Evolutionary conservation across 2,329 filamentous ascomycete species (phyloP).

Genomic region (Penicillium sp.): DNA sequence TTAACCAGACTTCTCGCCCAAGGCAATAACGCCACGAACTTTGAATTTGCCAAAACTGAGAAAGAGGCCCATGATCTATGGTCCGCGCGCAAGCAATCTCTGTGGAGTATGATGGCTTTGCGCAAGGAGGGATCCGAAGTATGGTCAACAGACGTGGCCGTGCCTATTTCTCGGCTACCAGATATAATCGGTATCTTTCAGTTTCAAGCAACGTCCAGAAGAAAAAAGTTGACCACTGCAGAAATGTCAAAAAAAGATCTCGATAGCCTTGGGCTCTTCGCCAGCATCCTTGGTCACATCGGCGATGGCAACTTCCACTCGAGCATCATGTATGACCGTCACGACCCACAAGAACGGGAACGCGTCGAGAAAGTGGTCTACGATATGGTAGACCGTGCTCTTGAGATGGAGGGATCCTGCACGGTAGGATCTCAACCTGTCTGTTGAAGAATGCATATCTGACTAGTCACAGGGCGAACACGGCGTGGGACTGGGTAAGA

Average conservation of each 20-base stretch:
- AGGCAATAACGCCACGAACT: slow-evolving; percentile 50
- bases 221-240: slow-evolving; percentile 33
- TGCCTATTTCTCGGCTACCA: slow-evolving; percentile 55
- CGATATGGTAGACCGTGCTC: slow-evolving; percentile 81
- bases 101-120: slow-evolving; percentile 57
- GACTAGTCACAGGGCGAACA: slow-evolving; percentile 60
- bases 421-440: slow-evolving; percentile 46
- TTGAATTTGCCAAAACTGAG: slow-evolving; percentile 52
- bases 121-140: slow-evolving; percentile 52
- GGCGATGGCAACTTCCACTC: slow-evolving; percentile 95
- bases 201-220: not conserved
- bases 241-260: slow-evolving; percentile 86
- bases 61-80: slow-evolving; percentile 53
- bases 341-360: slow-evolving; percentile 61
- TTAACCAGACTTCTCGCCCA: slow-evolving; percentile 64
- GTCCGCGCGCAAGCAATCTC: slow-evolving; percentile 55
- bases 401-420: slow-evolving; percentile 92
- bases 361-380: slow-evolving; percentile 77
- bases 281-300: slow-evolving; percentile 81
- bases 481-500: slow-evolving; percentile 80
- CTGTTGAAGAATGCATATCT: slow-evolving; percentile 1
- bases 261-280: slow-evolving; percentile 78
- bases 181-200: slow-evolving; percentile 52
- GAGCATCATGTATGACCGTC: slow-evolving; percentile 78
- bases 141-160: slow-evolving; percentile 58